Evolutionary conservation across 257 asterid genomes (phyloP).

Genomic region (Handroanthus guayacan): DNA sequence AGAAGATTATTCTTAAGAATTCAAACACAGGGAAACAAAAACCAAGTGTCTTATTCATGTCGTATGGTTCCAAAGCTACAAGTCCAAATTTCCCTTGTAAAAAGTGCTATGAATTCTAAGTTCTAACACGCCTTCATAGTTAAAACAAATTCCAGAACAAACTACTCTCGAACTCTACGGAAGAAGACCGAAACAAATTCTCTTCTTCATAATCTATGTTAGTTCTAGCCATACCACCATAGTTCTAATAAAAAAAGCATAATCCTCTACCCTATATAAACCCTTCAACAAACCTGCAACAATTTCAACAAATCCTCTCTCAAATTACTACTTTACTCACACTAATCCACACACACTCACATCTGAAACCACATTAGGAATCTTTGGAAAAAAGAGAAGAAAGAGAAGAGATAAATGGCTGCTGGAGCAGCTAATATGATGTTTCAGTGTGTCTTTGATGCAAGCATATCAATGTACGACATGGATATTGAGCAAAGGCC

Average conservation of each 20-base stretch:
- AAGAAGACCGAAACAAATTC: background rate
- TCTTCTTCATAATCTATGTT: conserved; percentile 3
- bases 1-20: background rate
- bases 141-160: background rate
- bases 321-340: background rate
- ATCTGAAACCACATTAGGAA: background rate
- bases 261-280: conserved; percentile 34
- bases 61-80: background rate
- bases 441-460: conserved; percentile 38
- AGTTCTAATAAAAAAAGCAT: conserved; percentile 13
- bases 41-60: background rate
- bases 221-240: conserved; percentile 3
- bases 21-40: background rate
- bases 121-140: background rate
- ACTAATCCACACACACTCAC: background rate
- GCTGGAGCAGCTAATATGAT: conserved; percentile 40
- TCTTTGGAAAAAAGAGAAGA: conserved; percentile 17
- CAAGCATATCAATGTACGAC: conserved; percentile 45
- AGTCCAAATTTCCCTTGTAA: background rate
- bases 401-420: conserved; percentile 36
- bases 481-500: conserved; percentile 48
- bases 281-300: conserved; percentile 28
- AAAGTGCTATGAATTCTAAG: conserved; percentile 24
- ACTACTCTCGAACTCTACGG: background rate
- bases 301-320: conserved; percentile 8